phyloP scores from a whole-genome alignment of 768 basidiomycete species.

The Boletus sp. region DNA sequence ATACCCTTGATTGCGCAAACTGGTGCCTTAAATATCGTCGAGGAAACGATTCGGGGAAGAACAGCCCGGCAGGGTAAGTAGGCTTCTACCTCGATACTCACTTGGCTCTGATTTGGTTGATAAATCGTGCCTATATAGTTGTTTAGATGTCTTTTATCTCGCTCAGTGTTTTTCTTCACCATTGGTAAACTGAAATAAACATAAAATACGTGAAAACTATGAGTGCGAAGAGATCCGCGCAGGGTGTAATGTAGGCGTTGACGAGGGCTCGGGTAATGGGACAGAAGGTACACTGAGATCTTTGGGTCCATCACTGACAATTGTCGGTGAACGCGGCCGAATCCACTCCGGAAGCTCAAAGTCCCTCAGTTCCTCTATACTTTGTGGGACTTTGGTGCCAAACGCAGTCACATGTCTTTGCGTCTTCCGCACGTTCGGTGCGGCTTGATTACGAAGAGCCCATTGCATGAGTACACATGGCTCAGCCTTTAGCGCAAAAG shows the following conservation, averaged over 20 bases:
- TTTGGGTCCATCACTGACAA: conserved; percentile 2
- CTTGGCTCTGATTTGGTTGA: neutral
- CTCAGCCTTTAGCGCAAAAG: conserved; percentile 20
- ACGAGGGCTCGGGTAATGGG: conserved; percentile 1
- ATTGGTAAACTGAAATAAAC: conserved; percentile 26
- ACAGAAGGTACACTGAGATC: conserved; percentile 1
- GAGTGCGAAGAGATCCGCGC: conserved; percentile 6
- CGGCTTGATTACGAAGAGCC: conserved; percentile 47
- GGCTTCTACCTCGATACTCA: neutral
- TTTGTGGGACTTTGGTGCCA: conserved; percentile 53
- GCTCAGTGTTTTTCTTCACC: neutral
- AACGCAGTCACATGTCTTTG: conserved; percentile 58
- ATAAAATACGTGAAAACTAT: conserved; percentile 27
- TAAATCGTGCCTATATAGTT: conserved; percentile 5
- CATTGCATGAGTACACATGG: conserved; percentile 45
- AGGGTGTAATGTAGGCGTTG: conserved; percentile 14
- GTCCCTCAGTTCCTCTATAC: conserved; percentile 47
- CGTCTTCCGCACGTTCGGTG: conserved; percentile 46
- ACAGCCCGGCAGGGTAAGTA: conserved; percentile 12
- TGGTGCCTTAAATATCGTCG: conserved; percentile 41
- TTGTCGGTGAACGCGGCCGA: conserved; percentile 21
- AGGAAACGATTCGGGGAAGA: conserved; percentile 12
- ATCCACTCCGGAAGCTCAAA: conserved; percentile 61
- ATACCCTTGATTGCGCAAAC: conserved; percentile 39
- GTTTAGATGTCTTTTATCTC: conserved; percentile 8